Evolutionary conservation across 352 stramenopile genomes (phyloP).

Genomic region (Pythium angustatum): DNA sequence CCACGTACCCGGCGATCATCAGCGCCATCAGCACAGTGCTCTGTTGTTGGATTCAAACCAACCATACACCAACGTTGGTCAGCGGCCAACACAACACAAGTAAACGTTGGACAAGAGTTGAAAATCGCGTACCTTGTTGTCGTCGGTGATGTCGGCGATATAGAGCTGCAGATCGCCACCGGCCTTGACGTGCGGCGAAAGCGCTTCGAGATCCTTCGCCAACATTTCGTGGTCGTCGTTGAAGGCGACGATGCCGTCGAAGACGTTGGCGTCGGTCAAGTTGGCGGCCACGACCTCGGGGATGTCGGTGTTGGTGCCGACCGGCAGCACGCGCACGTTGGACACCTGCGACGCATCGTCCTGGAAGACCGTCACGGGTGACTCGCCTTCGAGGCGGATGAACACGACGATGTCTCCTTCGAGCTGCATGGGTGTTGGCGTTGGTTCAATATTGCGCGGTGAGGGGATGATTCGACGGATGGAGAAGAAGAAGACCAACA

Average conservation of each 20-base stretch:
- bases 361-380: conserved; percentile 51
- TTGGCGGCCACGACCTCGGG: conserved; percentile 40
- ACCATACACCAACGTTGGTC: not conserved
- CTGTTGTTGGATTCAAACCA: conserved; percentile 19
- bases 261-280: conserved; percentile 33
- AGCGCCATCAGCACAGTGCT: conserved; percentile 73
- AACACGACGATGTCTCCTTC: conserved; percentile 55
- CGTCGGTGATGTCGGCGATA: conserved; percentile 48
- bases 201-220: conserved; percentile 38
- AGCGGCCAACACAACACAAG: too few species aligned
- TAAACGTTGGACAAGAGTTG: not conserved
- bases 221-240: conserved; percentile 54
- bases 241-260: conserved; percentile 60
- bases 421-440: conserved; percentile 32
- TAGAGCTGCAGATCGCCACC: conserved; percentile 58
- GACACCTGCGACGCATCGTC: conserved; percentile 37
- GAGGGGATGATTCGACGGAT: conserved; percentile 6
- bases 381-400: conserved; percentile 47
- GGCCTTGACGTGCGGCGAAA: conserved; percentile 55
- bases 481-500: conserved; percentile 1
- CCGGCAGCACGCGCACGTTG: conserved; percentile 48
- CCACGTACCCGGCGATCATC: conserved; percentile 79
- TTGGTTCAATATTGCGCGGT: not conserved
- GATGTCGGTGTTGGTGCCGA: conserved; percentile 43
- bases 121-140: conserved; percentile 51